phyloP scores from a whole-genome alignment of 2,329 filamentous ascomycete species.

The Colletotrichum karsti region DNA sequence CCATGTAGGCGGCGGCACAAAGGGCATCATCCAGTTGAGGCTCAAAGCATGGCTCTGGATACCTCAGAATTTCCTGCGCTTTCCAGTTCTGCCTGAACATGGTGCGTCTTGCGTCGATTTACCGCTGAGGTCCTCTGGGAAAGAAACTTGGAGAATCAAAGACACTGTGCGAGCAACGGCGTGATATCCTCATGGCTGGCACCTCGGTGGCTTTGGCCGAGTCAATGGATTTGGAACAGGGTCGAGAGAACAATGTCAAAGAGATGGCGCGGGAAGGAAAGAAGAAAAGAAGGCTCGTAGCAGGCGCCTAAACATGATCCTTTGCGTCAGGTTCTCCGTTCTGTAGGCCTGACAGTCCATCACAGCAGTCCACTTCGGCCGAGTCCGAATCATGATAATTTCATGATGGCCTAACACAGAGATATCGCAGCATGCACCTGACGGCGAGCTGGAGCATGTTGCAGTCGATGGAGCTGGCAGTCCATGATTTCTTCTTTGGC shows the following conservation, averaged over 20 bases:
- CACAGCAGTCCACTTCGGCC: not conserved
- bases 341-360: not conserved
- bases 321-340: not conserved
- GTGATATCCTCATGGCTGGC: not conserved
- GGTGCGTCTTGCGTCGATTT: not conserved
- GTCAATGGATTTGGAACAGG: not conserved
- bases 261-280: not conserved
- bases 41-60: not conserved
- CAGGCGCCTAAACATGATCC: constrained; percentile 1
- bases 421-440: not conserved
- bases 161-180: not conserved
- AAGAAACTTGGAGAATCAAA: too few relatives aligned
- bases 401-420: not conserved
- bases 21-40: not conserved
- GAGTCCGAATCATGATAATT: not conserved
- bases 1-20: not conserved
- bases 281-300: constrained; percentile 1
- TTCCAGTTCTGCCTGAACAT: not conserved
- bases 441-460: not conserved
- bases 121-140: too few relatives aligned
- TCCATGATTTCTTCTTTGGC: constrained; percentile 9
- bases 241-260: not conserved
- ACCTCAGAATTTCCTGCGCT: not conserved
- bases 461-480: not conserved
- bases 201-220: not conserved